Evolutionary conservation across 345 rosid species (phyloP).

Genomic region (Ceriops tagal): DNA sequence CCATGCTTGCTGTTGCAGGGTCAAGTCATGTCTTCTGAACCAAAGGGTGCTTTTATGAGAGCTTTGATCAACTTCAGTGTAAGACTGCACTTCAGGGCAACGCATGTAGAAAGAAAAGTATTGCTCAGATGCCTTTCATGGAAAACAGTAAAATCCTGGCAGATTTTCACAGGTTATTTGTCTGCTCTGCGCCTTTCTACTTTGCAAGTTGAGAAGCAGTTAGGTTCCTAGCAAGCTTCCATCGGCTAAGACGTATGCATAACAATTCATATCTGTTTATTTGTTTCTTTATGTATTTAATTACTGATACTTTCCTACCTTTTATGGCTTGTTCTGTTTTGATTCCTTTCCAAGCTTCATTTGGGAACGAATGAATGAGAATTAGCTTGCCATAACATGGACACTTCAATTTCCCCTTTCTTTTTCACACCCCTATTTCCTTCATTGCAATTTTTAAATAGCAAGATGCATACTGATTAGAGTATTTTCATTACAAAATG

Average conservation of each 20-base stretch:
- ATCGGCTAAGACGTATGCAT: conserved; percentile 37
- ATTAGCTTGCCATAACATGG: no score
- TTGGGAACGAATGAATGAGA: no score
- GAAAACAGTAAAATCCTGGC: conserved; percentile 69
- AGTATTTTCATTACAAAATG: no score
- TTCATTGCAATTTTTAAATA: no score
- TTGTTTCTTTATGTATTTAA: no score
- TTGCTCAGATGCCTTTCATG: conserved; percentile 55
- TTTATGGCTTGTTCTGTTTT: background rate
- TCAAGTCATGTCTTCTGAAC: conserved; percentile 54
- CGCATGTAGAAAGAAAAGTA: conserved; percentile 53
- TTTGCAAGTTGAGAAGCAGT: conserved; percentile 46
- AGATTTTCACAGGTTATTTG: conserved; percentile 57
- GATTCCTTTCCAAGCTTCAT: no score
- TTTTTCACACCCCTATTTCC: no score
- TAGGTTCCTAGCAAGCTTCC: conserved; percentile 41
- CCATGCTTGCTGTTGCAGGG: conserved; percentile 38
- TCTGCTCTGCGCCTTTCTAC: conserved; percentile 56
- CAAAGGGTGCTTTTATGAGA: conserved; percentile 22
- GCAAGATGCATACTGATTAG: no score
- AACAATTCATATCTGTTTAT: no score
- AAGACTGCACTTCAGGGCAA: conserved; percentile 76
- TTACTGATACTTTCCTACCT: background rate
- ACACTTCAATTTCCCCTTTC: no score
- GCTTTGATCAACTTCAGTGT: conserved; percentile 64